These are phyloP conservation scores for Balansia obtecta DNA, from an alignment of 2,329 filamentous ascomycete genomes.

Conservation along the genomic window DNA sequence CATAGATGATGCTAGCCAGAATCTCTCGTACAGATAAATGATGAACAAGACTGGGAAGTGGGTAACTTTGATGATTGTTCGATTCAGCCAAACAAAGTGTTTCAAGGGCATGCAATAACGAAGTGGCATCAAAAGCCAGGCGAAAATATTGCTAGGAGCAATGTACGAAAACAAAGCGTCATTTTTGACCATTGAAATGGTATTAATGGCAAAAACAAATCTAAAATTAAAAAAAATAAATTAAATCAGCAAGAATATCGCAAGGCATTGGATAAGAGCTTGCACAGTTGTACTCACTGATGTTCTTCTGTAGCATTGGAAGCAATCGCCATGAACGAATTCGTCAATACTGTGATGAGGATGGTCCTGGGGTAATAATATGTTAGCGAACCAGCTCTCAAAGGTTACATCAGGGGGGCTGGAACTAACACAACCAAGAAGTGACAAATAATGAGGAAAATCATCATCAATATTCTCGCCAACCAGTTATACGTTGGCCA, in stretches of 20 bases:
- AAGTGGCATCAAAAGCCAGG: constrained; percentile 76
- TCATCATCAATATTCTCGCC: constrained; percentile 60
- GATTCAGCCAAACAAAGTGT: constrained; percentile 73
- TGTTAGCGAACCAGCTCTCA: neutral
- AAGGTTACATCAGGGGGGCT: neutral
- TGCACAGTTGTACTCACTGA: constrained; percentile 31
- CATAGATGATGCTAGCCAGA: constrained; percentile 61
- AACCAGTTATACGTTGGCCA: constrained; percentile 67
- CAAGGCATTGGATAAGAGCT: neutral
- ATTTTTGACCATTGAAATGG: constrained; percentile 97
- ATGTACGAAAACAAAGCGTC: constrained; percentile 91
- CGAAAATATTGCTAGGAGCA: constrained; percentile 80
- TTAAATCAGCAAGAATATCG: constrained; percentile 5
- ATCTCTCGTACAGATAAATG: constrained; percentile 79
- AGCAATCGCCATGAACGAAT: constrained; percentile 90
- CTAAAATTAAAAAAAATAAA: constrained; percentile 17
- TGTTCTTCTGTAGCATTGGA: constrained; percentile 91
- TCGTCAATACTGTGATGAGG: constrained; percentile 87
- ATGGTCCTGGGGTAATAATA: constrained; percentile 52
- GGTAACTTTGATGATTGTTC: constrained; percentile 81
- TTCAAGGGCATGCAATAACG: constrained; percentile 70
- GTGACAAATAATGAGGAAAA: constrained; percentile 90
- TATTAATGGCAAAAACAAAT: constrained; percentile 91
- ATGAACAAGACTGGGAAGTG: constrained; percentile 79
- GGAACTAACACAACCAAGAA: constrained; percentile 66